Conservation (phyloP, 192 early-diverging fungal genomes). For the Funneliformis mosseae region DNA sequence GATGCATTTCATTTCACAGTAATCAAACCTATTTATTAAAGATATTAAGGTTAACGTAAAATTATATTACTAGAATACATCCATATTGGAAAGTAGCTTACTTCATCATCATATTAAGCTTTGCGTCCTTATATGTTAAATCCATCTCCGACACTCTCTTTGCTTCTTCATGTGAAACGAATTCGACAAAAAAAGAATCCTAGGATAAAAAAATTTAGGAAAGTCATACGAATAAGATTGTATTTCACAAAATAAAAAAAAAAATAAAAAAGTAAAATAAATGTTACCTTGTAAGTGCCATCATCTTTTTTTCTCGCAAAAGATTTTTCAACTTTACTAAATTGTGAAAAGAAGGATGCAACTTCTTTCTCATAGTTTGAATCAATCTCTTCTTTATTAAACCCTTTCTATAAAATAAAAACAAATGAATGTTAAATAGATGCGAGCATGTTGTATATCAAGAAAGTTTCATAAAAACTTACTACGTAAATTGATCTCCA, state of each 20-base stretch:
- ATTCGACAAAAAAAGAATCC: conserved; percentile 60
- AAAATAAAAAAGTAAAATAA: background rate
- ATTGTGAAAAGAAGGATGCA: conserved; percentile 45
- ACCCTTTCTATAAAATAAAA: conserved; percentile 43
- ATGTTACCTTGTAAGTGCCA: conserved; percentile 38
- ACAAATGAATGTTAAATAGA: conserved; percentile 22
- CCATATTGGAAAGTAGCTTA: conserved; percentile 24
- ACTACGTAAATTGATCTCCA: conserved; percentile 57
- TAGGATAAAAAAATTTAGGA: conserved; percentile 33
- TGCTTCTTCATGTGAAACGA: conserved; percentile 48
- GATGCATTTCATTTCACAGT: conserved; percentile 49
- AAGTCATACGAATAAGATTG: background rate
- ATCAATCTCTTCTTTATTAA: conserved; percentile 25
- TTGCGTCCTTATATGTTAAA: conserved; percentile 45
- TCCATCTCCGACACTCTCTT: conserved; percentile 50
- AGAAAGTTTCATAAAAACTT: conserved; percentile 32
- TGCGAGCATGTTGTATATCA: background rate
- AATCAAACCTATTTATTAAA: conserved; percentile 36
- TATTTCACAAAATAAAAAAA: background rate
- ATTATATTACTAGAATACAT: background rate
- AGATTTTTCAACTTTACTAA: conserved; percentile 50
- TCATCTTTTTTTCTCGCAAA: conserved; percentile 36
- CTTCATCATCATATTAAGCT: conserved; percentile 52
- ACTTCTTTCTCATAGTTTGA: conserved; percentile 44
- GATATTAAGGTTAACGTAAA: background rate